phyloP scores from a whole-genome alignment of 768 basidiomycete genomes.

The Tephrocybe sp. region DNA sequence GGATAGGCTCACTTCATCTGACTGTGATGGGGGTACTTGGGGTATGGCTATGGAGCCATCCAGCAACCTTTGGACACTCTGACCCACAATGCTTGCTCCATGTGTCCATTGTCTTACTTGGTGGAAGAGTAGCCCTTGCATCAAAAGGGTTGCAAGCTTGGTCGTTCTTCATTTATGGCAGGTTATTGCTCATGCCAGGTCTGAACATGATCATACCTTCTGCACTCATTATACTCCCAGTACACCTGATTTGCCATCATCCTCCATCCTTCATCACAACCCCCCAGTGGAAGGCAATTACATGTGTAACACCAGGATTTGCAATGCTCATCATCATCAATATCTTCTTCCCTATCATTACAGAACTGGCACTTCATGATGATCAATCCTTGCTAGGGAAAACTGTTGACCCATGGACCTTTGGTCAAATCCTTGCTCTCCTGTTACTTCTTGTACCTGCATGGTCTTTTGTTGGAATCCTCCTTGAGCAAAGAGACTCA shows the following conservation, averaged over 20 bases:
- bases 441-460: conserved; percentile 1
- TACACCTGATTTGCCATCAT: too few species aligned
- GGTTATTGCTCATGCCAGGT: too few species aligned
- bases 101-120: background rate
- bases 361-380: background rate
- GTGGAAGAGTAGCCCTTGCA: background rate
- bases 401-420: too few species aligned
- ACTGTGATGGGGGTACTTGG: background rate
- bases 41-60: background rate
- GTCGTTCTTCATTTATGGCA: background rate
- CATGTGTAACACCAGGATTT: background rate
- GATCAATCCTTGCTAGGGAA: background rate
- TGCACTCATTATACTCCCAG: background rate
- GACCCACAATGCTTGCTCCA: background rate
- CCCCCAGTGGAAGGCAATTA: background rate
- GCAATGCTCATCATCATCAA: background rate
- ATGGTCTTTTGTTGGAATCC: background rate
- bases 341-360: background rate
- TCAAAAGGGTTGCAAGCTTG: background rate
- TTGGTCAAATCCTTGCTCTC: too few species aligned
- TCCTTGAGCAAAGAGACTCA: background rate
- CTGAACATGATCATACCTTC: background rate
- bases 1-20: background rate
- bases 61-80: too few species aligned
- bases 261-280: too few species aligned